Conservation (phyloP, 345 rosid genomes). For the Eucalyptus polybractea region DNA sequence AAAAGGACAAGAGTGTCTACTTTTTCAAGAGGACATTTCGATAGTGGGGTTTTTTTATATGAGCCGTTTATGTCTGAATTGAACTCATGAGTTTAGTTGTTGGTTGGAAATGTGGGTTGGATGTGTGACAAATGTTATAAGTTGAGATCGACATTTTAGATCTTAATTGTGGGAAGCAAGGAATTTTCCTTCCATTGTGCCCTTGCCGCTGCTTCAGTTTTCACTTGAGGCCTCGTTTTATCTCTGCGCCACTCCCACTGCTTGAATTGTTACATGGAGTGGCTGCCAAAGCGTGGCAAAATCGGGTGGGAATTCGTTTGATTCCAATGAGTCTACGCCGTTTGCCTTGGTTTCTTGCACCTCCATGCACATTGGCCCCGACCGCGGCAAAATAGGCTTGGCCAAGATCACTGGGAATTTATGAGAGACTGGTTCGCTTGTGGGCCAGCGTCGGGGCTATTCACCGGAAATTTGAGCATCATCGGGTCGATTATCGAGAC, state of each 20-base stretch:
- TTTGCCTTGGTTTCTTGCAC: slow-evolving; percentile 3
- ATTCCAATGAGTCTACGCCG: slow-evolving; percentile 2
- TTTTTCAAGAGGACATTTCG: too few relatives aligned
- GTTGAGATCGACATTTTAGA: not conserved
- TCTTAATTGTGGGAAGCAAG: not conserved
- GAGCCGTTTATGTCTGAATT: too few relatives aligned
- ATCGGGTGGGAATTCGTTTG: slow-evolving; percentile 8
- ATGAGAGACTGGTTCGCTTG: not conserved
- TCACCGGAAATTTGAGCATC: too few relatives aligned
- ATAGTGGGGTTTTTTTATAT: too few relatives aligned
- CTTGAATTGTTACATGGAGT: not conserved
- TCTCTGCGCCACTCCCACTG: not conserved
- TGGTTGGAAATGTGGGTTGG: too few relatives aligned
- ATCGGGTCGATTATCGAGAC: too few relatives aligned
- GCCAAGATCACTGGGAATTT: slow-evolving; percentile 35
- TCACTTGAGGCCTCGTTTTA: not conserved
- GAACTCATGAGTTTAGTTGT: too few relatives aligned
- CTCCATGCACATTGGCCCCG: slow-evolving; percentile 4
- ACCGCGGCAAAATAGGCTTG: slow-evolving; percentile 7
- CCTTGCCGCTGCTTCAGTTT: not conserved
- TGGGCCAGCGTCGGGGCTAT: not conserved
- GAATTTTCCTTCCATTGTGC: not conserved
- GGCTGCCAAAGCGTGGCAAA: not conserved
- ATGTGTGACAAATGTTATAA: too few relatives aligned
- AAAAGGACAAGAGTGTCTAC: too few relatives aligned